phyloP scores from a whole-genome alignment of 495 filamentous ascomycete species.

The Parathielavia appendiculata region DNA sequence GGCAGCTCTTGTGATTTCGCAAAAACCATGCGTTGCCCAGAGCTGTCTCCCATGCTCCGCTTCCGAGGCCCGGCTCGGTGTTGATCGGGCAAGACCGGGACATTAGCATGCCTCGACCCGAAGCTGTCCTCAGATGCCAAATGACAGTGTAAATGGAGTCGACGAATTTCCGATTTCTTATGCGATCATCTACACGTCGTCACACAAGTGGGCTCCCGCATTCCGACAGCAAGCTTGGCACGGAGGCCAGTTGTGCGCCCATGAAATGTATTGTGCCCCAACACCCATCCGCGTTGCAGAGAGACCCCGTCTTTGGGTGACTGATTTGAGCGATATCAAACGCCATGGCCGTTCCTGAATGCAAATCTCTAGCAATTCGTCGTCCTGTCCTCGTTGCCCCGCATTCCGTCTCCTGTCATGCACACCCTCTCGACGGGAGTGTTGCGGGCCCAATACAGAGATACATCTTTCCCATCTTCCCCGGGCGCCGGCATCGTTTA shows the following conservation, averaged over 20 bases:
- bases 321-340: conserved; percentile 37
- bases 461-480: conserved; percentile 14
- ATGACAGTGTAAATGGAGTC: neutral
- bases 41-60: conserved; percentile 2
- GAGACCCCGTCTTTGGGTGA: conserved; percentile 24
- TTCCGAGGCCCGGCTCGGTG: conserved; percentile 29
- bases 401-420: conserved; percentile 25
- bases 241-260: conserved; percentile 12
- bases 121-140: conserved; percentile 7
- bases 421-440: conserved; percentile 12
- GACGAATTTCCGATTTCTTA: neutral
- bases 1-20: no score
- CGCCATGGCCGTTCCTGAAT: conserved; percentile 36
- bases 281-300: conserved; percentile 17
- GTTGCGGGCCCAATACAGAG: conserved; percentile 25
- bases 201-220: conserved; percentile 7
- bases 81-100: conserved; percentile 26
- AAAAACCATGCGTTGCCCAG: neutral
- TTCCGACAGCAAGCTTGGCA: conserved; percentile 11
- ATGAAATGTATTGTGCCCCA: conserved; percentile 17
- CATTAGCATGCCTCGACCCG: conserved; percentile 8
- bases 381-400: conserved; percentile 23
- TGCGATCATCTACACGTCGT: conserved; percentile 13
- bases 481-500: conserved; percentile 20
- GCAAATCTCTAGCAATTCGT: conserved; percentile 27